These are phyloP conservation scores for Linum tenue DNA, from an alignment of 345 rosid species.

Conservation along the genomic window DNA sequence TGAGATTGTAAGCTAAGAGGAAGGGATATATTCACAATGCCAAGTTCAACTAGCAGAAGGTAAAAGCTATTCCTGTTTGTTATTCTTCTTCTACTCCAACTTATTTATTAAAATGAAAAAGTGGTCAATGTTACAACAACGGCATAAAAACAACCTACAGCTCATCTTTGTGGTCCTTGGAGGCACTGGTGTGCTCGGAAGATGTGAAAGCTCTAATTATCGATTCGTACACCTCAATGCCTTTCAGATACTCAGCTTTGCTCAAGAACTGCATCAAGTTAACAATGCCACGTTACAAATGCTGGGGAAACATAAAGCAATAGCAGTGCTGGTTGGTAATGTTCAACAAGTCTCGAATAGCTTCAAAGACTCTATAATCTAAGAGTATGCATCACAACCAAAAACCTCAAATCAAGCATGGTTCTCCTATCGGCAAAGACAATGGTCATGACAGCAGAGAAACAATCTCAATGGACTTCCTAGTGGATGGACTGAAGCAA, in stretches of 20 bases:
- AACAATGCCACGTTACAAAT: background rate
- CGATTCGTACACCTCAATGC: slow-evolving; percentile 60
- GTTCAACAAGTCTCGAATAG: no score
- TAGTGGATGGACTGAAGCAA: background rate
- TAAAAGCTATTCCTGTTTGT: background rate
- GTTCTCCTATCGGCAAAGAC: no score
- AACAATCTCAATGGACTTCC: background rate
- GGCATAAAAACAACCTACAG: slow-evolving; percentile 24
- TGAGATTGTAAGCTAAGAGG: background rate
- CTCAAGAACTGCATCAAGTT: slow-evolving; percentile 53
- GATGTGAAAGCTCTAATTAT: slow-evolving; percentile 61
- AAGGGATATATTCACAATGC: background rate
- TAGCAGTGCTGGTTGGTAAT: background rate
- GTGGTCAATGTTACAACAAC: background rate
- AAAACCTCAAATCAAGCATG: no score
- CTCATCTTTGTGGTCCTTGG: slow-evolving; percentile 49
- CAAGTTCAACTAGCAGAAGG: background rate
- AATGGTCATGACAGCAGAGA: no score
- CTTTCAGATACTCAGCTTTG: slow-evolving; percentile 77
- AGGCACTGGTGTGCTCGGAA: slow-evolving; percentile 23
- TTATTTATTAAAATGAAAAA: no score
- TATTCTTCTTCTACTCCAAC: background rate
- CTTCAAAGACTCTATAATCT: no score
- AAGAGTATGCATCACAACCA: no score
- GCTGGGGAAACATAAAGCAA: background rate